These are phyloP conservation scores for Carpinus viminea DNA, from an alignment of 306 rosid genomes.

Conservation along the genomic window DNA sequence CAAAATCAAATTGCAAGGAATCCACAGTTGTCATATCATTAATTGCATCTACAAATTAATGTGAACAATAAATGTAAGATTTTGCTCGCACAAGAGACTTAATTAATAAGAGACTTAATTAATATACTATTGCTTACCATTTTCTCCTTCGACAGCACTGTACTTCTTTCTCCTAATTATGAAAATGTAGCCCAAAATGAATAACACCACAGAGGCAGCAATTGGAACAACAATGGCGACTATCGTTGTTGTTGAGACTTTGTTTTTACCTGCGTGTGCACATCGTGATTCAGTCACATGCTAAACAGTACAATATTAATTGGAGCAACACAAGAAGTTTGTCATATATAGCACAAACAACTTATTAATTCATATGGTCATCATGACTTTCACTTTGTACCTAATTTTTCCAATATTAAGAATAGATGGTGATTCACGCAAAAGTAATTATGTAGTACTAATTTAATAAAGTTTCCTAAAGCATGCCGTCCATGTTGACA, in stretches of 20 bases:
- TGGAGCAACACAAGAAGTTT: no score
- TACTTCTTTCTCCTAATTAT: constrained; percentile 21
- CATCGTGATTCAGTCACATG: no score
- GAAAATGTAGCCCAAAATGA: constrained; percentile 27
- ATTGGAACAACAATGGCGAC: constrained; percentile 34
- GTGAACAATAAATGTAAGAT: background rate
- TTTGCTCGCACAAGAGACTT: background rate
- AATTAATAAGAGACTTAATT: no score
- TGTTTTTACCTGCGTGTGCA: background rate
- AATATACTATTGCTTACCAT: constrained; percentile 28
- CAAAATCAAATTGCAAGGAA: constrained; percentile 44
- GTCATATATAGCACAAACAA: no score
- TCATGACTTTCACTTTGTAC: no score
- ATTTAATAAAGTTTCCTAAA: no score
- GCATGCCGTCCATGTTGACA: no score
- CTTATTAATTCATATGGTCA: no score
- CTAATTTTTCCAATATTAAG: no score
- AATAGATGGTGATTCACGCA: no score
- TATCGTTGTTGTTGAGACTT: constrained; percentile 20
- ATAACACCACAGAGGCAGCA: constrained; percentile 18
- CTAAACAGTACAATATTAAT: no score
- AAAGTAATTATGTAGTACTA: no score
- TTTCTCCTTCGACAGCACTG: constrained; percentile 20
- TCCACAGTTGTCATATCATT: constrained; percentile 28
- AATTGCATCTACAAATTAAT: background rate